A percentile compares a stretch with the other conserved stretches of the same genome.
phyloP scores from a whole-genome alignment of 345 rosid species.

The Aquilaria malaccensis region DNA sequence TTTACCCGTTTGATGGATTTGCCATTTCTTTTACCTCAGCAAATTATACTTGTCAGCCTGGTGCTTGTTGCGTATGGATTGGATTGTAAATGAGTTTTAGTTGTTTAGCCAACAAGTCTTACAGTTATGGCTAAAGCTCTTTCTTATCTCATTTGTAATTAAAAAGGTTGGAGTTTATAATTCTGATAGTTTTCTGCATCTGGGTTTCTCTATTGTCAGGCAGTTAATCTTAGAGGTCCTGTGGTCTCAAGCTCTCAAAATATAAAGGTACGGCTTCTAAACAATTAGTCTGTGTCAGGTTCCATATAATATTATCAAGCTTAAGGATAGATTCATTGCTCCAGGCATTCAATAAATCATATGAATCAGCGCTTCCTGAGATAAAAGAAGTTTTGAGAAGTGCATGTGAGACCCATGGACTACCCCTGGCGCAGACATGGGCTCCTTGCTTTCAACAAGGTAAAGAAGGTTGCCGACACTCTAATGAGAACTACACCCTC shows the following conservation, averaged over 20 bases:
- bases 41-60: no score
- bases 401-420: constrained; percentile 64
- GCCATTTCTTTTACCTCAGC: no score
- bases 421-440: constrained; percentile 93
- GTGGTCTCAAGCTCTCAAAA: constrained; percentile 28
- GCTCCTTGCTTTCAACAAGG: constrained; percentile 67
- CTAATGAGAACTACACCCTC: constrained; percentile 52
- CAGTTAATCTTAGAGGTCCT: constrained; percentile 76
- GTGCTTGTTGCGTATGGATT: no score
- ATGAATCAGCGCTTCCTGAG: constrained; percentile 74
- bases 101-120: no score
- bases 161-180: neutral
- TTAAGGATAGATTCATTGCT: constrained; percentile 15
- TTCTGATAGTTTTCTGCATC: constrained; percentile 1
- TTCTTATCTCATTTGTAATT: neutral
- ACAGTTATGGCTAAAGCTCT: neutral
- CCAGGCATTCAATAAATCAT: constrained; percentile 46
- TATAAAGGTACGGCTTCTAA: constrained; percentile 39
- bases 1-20: no score
- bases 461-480: constrained; percentile 78
- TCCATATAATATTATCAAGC: constrained; percentile 1
- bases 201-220: constrained; percentile 36
- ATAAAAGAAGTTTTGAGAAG: constrained; percentile 62
- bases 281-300: neutral
- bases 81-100: no score